A percentile compares a stretch with the other conserved stretches of the same genome.
Evolutionary conservation across 176 grass and related monocot species (phyloP).

Genomic region (Canna indica): DNA sequence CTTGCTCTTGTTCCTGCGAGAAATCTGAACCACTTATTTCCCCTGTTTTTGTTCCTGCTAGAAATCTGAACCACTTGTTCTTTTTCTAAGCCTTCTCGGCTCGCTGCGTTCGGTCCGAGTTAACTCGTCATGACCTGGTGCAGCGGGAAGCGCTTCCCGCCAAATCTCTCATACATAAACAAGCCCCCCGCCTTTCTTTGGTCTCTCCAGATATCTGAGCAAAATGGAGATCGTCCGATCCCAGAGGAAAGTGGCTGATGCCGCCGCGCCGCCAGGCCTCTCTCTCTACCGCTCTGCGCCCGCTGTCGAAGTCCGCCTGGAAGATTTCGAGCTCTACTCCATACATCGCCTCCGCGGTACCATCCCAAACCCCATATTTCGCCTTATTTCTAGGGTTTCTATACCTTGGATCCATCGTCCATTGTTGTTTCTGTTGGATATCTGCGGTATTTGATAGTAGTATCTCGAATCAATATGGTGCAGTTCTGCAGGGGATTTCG

Average conservation of each 20-base stretch:
- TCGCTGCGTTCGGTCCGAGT: too few species aligned
- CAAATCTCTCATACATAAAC: neutral
- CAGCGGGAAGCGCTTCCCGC: neutral
- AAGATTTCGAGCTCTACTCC: conserved; percentile 90
- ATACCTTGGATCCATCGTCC: neutral
- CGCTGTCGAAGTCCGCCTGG: conserved; percentile 66
- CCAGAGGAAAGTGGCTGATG: conserved; percentile 36
- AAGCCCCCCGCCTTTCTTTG: neutral
- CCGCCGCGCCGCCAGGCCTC: conserved; percentile 18
- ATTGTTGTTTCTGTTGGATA: neutral
- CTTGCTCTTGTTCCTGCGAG: too few species aligned
- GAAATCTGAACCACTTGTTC: too few species aligned
- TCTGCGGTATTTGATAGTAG: neutral
- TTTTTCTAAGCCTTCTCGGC: too few species aligned
- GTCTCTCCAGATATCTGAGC: neutral
- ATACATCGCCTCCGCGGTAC: conserved; percentile 87
- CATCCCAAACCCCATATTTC: neutral
- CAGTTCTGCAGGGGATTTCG: conserved; percentile 81
- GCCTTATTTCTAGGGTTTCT: conserved; percentile 1
- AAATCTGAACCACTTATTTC: too few species aligned
- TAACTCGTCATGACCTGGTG: too few species aligned
- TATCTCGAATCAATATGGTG: conserved; percentile 13
- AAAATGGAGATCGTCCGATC: conserved; percentile 87
- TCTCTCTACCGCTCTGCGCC: conserved; percentile 69
- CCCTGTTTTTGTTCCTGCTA: too few species aligned